A percentile compares a stretch with the other conserved stretches of the same genome.
Conservation (phyloP, 768 basidiomycete species). For the Pseudohyphozyma bogoriensis region DNA sequence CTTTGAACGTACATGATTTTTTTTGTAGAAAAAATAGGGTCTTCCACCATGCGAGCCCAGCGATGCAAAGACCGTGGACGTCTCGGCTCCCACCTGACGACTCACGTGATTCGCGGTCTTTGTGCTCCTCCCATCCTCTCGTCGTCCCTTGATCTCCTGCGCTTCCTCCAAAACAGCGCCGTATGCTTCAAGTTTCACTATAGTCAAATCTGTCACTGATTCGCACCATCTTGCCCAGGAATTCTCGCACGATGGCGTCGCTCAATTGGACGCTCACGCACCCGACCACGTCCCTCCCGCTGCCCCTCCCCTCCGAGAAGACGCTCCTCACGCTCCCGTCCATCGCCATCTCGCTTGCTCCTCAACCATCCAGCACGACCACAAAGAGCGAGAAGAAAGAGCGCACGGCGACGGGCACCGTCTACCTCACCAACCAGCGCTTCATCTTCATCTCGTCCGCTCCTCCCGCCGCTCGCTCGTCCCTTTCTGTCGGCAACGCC, state of each 20-base stretch:
- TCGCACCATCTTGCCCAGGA: too few relatives aligned
- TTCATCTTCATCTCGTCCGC: constrained; percentile 15
- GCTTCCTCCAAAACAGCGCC: too few relatives aligned
- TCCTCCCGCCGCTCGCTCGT: neutral
- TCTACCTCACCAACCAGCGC: constrained; percentile 13
- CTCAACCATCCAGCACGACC: neutral
- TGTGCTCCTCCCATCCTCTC: too few relatives aligned
- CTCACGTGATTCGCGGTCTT: too few relatives aligned
- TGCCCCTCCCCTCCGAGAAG: constrained; percentile 17
- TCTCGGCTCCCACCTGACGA: too few relatives aligned
- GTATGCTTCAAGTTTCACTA: too few relatives aligned
- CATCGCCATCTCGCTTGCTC: constrained; percentile 6
- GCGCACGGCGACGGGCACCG: neutral
- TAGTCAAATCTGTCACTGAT: too few relatives aligned
- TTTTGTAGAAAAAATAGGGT: too few relatives aligned
- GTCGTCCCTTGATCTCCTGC: too few relatives aligned
- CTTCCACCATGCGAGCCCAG: too few relatives aligned
- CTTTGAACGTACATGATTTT: too few relatives aligned
- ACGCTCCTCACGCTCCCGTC: neutral
- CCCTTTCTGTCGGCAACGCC: neutral
- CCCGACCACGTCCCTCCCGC: neutral
- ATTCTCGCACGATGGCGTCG: constrained; percentile 10
- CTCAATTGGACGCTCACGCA: constrained; percentile 14
- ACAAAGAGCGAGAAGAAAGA: neutral
- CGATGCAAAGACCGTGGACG: too few relatives aligned